Conservation (phyloP, 345 rosid species). For the Heritiera fomes region DNA sequence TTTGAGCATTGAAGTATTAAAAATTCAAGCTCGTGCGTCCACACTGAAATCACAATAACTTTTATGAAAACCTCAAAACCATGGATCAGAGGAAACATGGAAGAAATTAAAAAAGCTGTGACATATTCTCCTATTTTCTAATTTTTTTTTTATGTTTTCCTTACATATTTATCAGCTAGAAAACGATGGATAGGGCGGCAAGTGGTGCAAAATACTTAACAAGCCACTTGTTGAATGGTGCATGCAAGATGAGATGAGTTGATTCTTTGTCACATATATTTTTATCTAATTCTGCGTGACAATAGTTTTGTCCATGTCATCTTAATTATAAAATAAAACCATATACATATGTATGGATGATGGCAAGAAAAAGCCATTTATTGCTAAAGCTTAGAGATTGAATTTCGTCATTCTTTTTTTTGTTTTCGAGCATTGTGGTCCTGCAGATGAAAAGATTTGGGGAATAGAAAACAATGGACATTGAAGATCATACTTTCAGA, state of each 20-base stretch:
- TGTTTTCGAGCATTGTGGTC: neutral
- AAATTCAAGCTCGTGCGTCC: neutral
- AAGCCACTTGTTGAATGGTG: constrained; percentile 6
- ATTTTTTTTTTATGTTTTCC: neutral
- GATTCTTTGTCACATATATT: constrained; percentile 6
- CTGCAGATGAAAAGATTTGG: neutral
- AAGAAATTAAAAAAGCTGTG: neutral
- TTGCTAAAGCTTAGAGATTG: neutral
- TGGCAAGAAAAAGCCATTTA: constrained; percentile 9
- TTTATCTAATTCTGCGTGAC: neutral
- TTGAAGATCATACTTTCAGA: neutral
- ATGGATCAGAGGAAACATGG: neutral
- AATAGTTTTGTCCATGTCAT: neutral
- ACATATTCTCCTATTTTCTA: neutral
- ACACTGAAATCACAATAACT: neutral
- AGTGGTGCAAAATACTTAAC: constrained; percentile 12
- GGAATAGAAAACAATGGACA: neutral
- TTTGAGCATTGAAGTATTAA: constrained; percentile 9
- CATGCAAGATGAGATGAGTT: neutral
- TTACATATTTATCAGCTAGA: neutral
- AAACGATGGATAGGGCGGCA: constrained; percentile 10
- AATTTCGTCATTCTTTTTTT: neutral
- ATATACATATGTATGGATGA: neutral
- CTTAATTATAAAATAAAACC: neutral
- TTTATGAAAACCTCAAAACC: neutral